Evolutionary conservation across 169 alveolate species (phyloP).

Genomic region (Cystoisospora suis): DNA sequence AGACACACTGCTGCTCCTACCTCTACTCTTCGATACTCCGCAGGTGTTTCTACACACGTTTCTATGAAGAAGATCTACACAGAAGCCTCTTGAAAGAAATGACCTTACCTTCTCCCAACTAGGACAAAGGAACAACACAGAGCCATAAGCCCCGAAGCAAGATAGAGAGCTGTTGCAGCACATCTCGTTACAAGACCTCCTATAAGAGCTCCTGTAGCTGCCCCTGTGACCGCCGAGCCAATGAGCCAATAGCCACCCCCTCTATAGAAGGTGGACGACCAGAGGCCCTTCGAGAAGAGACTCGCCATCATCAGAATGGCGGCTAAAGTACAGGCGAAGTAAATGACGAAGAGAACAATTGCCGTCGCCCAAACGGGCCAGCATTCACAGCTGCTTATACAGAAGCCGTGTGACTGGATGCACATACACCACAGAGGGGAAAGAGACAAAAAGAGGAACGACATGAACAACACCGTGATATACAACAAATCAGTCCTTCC

Average conservation of each 20-base stretch:
- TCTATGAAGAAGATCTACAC: too few species aligned
- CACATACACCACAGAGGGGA: neutral
- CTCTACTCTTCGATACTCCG: too few species aligned
- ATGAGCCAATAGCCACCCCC: slow-evolving; percentile 75
- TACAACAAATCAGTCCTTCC: neutral
- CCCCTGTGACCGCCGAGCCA: slow-evolving; percentile 65
- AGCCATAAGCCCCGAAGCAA: slow-evolving; percentile 67
- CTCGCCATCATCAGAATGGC: slow-evolving; percentile 32
- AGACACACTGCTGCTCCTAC: too few species aligned
- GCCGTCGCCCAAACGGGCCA: slow-evolving; percentile 43
- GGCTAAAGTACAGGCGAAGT: neutral
- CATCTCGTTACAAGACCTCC: slow-evolving; percentile 73
- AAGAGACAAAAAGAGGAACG: neutral
- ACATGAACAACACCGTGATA: too few species aligned
- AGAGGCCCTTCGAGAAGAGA: slow-evolving; percentile 57
- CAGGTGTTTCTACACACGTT: too few species aligned
- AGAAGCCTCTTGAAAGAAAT: neutral
- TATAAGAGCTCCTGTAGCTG: slow-evolving; percentile 64
- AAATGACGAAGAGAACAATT: slow-evolving; percentile 7
- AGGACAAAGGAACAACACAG: slow-evolving; percentile 65
- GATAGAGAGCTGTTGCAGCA: slow-evolving; percentile 69
- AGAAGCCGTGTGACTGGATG: slow-evolving; percentile 13
- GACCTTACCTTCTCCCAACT: slow-evolving; percentile 69
- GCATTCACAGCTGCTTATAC: slow-evolving; percentile 25
- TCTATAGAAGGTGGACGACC: slow-evolving; percentile 64